Conservation (phyloP, 2,329 filamentous ascomycete genomes). For the Chaetomium globosum region DNA sequence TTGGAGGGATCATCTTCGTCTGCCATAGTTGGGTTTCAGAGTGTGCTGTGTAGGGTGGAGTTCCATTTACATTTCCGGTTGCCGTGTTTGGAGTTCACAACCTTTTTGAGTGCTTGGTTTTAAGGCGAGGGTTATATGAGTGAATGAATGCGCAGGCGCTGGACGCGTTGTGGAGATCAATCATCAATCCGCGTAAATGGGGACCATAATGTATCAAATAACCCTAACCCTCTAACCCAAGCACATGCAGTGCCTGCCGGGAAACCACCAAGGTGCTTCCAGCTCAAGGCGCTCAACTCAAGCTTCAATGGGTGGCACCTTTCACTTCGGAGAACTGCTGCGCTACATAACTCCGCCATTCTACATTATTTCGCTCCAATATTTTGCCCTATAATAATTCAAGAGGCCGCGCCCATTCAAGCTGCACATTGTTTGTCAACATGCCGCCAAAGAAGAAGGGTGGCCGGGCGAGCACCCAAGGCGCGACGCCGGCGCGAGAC, state of each 20-base stretch:
- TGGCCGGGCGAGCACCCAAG: slow-evolving; percentile 52
- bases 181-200: not conserved
- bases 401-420: not conserved
- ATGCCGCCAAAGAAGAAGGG: slow-evolving; percentile 71
- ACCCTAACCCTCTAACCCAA: slow-evolving; percentile 15
- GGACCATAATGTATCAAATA: not conserved
- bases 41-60: not conserved
- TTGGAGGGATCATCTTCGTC: slow-evolving; percentile 52
- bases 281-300: slow-evolving; percentile 2
- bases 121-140: not conserved
- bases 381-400: not conserved
- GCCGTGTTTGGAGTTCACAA: not conserved
- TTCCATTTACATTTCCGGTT: not conserved
- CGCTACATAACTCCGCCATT: not conserved
- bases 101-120: not conserved
- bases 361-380: not conserved
- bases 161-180: not conserved
- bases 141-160: not conserved
- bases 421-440: not conserved
- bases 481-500: slow-evolving; percentile 51
- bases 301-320: not conserved
- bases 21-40: slow-evolving; percentile 40
- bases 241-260: not conserved
- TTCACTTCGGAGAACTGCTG: not conserved
- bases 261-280: slow-evolving; percentile 21